Evolutionary conservation across 2,329 filamentous ascomycete species (phyloP).

Genomic region (Knoxdaviesia capensis): DNA sequence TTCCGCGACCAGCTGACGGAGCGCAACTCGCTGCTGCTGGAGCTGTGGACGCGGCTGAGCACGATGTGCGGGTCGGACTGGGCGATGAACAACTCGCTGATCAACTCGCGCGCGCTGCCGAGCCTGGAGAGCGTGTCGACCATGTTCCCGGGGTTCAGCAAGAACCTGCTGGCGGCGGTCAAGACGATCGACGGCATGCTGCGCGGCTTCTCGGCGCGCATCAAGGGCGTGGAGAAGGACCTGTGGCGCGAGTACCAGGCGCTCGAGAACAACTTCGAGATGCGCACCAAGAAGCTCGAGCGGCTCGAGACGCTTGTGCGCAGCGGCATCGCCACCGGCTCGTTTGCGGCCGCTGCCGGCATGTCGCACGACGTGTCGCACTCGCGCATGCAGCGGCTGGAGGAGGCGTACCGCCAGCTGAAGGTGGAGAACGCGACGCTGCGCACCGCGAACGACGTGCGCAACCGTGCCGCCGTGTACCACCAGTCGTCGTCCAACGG

Average conservation of each 20-base stretch:
- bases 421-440: constrained; percentile 52
- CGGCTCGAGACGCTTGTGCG: constrained; percentile 64
- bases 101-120: constrained; percentile 67
- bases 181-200: constrained; percentile 74
- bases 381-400: constrained; percentile 29
- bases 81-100: constrained; percentile 72
- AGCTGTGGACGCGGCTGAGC: constrained; percentile 79
- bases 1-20: constrained; percentile 78
- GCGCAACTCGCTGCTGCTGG: constrained; percentile 69
- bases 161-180: constrained; percentile 70
- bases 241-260: constrained; percentile 80
- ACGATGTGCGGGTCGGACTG: constrained; percentile 78
- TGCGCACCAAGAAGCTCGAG: constrained; percentile 69
- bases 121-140: constrained; percentile 71
- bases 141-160: constrained; percentile 72
- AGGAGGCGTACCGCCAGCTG: constrained; percentile 40
- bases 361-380: constrained; percentile 16
- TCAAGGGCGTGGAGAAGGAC: constrained; percentile 72
- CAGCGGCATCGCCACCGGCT: constrained; percentile 34
- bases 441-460: constrained; percentile 38
- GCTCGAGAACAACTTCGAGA: constrained; percentile 62
- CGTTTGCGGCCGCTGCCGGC: constrained; percentile 14
- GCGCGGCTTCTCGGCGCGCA: constrained; percentile 55
- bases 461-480: constrained; percentile 23
- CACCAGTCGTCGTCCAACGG: constrained; percentile 2